Evolutionary conservation across 495 filamentous ascomycete genomes (phyloP).

Genomic region (Cercophora newfieldiana): DNA sequence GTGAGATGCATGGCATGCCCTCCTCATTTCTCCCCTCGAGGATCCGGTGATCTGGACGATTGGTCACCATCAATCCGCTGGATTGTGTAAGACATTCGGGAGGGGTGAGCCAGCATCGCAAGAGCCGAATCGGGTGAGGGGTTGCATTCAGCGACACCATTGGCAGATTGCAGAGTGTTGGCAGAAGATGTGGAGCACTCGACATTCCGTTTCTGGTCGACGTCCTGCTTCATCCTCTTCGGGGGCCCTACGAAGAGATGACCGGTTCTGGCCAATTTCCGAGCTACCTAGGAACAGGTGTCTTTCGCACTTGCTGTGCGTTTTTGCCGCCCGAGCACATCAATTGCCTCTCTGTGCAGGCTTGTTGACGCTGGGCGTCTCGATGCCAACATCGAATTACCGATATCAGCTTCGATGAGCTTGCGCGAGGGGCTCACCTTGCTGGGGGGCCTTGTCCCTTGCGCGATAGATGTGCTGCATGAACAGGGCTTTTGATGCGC

Average conservation of each 20-base stretch:
- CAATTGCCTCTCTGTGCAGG: slow-evolving; percentile 6
- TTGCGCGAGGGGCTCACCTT: slow-evolving; percentile 13
- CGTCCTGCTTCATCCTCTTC: background rate
- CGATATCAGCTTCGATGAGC: slow-evolving; percentile 15
- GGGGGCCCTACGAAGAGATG: background rate
- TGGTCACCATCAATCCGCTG: slow-evolving; percentile 13
- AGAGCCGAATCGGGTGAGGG: slow-evolving; percentile 26
- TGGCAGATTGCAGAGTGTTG: slow-evolving; percentile 18
- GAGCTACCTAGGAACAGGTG: background rate
- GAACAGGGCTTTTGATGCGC: slow-evolving; percentile 17
- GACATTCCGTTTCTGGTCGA: background rate
- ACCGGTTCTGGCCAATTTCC: slow-evolving; percentile 11
- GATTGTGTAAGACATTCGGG: slow-evolving; percentile 5
- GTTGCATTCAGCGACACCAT: slow-evolving; percentile 20
- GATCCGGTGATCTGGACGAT: slow-evolving; percentile 31
- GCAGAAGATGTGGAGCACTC: slow-evolving; percentile 10
- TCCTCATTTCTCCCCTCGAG: background rate
- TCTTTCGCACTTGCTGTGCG: background rate
- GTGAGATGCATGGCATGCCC: background rate
- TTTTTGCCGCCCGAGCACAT: background rate
- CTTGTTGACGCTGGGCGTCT: background rate
- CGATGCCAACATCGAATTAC: slow-evolving; percentile 15
- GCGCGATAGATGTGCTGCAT: slow-evolving; percentile 21
- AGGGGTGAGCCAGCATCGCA: slow-evolving; percentile 16
- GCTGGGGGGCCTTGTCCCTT: slow-evolving; percentile 6